Conservation (phyloP, 164 flowering plant genomes). For the Vitis labrusca region DNA sequence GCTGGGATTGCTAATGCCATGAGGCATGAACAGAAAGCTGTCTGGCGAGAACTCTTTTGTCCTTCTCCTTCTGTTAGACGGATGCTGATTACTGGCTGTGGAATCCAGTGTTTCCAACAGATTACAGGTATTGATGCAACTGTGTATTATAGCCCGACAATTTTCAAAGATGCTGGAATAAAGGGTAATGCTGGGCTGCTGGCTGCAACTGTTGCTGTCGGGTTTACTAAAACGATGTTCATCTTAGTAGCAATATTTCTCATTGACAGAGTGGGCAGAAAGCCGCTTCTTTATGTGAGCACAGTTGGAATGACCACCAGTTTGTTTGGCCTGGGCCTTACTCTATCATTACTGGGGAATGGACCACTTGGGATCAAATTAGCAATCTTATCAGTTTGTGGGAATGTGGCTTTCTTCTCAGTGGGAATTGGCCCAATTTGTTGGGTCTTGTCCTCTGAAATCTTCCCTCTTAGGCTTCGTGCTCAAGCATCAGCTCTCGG, state of each 20-base stretch:
- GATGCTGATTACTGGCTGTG: slow-evolving; percentile 45
- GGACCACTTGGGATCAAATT: slow-evolving; percentile 18
- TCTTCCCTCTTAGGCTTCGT: slow-evolving; percentile 54
- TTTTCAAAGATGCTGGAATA: slow-evolving; percentile 46
- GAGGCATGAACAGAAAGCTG: slow-evolving; percentile 24
- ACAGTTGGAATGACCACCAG: slow-evolving; percentile 50
- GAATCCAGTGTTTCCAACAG: slow-evolving; percentile 50
- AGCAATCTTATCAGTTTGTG: slow-evolving; percentile 40
- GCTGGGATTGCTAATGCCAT: slow-evolving; percentile 19
- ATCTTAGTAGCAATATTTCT: slow-evolving; percentile 37
- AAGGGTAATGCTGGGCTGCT: slow-evolving; percentile 27
- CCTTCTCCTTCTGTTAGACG: slow-evolving; percentile 36
- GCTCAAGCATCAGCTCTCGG: slow-evolving; percentile 69
- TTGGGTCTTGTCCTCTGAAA: slow-evolving; percentile 66
- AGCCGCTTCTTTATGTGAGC: slow-evolving; percentile 44
- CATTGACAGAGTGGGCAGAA: slow-evolving; percentile 42
- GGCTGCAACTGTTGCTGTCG: slow-evolving; percentile 44
- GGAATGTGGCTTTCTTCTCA: slow-evolving; percentile 54
- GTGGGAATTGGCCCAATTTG: slow-evolving; percentile 60
- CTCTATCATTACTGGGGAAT: slow-evolving; percentile 23
- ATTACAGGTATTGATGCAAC: slow-evolving; percentile 45
- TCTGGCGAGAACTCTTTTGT: slow-evolving; percentile 37
- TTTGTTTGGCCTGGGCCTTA: slow-evolving; percentile 29
- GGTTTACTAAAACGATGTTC: slow-evolving; percentile 44
- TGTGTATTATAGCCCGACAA: slow-evolving; percentile 47